Percentiles rank a stretch among this genome's conserved stretches.
Conservation (phyloP, 352 stramenopile species). For the Phytophthora podocarpi region DNA sequence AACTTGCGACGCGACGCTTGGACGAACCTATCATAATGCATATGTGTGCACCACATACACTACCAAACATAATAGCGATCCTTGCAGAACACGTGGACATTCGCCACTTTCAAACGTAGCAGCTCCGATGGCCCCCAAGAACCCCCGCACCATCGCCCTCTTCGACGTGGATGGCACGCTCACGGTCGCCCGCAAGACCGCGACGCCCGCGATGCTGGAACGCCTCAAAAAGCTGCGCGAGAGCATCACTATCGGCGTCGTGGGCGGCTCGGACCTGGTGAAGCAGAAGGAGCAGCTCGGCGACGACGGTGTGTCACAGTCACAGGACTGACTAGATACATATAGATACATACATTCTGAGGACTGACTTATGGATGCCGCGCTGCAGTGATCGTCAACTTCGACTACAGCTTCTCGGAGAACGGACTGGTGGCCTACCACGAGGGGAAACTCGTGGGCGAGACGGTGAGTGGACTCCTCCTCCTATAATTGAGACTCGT, state of each 20-base stretch:
- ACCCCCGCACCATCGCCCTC: conserved; percentile 95
- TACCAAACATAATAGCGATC: conserved; percentile 14
- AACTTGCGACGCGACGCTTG: neutral
- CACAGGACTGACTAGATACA: no score
- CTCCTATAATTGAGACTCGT: no score
- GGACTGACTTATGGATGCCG: neutral
- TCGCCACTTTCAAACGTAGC: conserved; percentile 1
- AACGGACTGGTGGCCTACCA: conserved; percentile 99
- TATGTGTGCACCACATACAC: conserved; percentile 9
- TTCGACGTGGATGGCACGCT: conserved; percentile 99
- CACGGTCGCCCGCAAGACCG: conserved; percentile 92
- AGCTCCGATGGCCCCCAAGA: conserved; percentile 56
- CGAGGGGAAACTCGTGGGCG: conserved; percentile 91
- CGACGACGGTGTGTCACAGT: conserved; percentile 82
- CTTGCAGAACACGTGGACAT: conserved; percentile 20
- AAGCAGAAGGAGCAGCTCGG: conserved; percentile 99
- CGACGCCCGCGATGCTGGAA: conserved; percentile 92
- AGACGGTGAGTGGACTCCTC: conserved; percentile 63
- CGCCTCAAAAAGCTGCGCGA: conserved; percentile 94
- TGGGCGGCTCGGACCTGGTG: conserved; percentile 97
- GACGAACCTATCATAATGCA: neutral
- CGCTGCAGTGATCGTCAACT: conserved; percentile 92
- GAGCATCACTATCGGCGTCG: conserved; percentile 97
- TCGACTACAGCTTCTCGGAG: conserved; percentile 99
- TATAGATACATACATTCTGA: neutral